A percentile compares a stretch with the other conserved stretches of the same genome.
phyloP scores from a whole-genome alignment of 2,329 filamentous ascomycete species.

The Aspergillus eucalypticola region DNA sequence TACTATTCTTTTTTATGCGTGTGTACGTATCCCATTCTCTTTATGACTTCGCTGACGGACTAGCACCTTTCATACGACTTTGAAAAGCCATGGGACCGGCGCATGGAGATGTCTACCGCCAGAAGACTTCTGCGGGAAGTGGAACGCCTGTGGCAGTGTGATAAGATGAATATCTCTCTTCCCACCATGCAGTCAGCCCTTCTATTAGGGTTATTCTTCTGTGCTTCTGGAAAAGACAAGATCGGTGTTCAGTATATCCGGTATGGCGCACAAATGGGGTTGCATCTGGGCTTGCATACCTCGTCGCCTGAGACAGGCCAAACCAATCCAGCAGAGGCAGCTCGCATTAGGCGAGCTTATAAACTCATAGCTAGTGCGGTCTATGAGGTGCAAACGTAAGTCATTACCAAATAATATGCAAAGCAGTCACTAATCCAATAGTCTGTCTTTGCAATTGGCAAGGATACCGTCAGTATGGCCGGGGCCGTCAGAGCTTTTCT shows the following conservation, averaged over 20 bases:
- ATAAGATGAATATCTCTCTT: neutral
- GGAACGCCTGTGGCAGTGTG: neutral
- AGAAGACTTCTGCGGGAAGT: neutral
- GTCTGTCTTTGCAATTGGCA: neutral
- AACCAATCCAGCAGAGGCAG: neutral
- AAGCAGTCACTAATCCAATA: neutral
- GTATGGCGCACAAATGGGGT: conserved; percentile 3
- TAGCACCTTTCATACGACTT: conserved; percentile 5
- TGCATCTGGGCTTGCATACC: neutral
- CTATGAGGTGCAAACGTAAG: conserved; percentile 5
- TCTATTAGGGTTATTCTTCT: conserved; percentile 1
- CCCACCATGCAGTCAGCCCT: conserved; percentile 3
- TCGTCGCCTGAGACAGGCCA: neutral
- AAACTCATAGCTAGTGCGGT: conserved; percentile 1
- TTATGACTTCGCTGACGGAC: neutral
- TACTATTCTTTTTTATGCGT: conserved; percentile 4
- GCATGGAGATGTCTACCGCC: conserved; percentile 1
- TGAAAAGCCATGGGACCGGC: conserved; percentile 4
- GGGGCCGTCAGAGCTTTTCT: neutral
- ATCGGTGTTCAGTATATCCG: neutral
- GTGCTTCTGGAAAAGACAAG: neutral
- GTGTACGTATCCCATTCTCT: neutral
- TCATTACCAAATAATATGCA: neutral
- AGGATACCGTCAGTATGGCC: neutral
- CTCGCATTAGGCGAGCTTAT: neutral